Percentiles rank a stretch among this genome's conserved stretches.
Conservation (phyloP, 352 stramenopile genomes). For the Pythium utonaiense region DNA sequence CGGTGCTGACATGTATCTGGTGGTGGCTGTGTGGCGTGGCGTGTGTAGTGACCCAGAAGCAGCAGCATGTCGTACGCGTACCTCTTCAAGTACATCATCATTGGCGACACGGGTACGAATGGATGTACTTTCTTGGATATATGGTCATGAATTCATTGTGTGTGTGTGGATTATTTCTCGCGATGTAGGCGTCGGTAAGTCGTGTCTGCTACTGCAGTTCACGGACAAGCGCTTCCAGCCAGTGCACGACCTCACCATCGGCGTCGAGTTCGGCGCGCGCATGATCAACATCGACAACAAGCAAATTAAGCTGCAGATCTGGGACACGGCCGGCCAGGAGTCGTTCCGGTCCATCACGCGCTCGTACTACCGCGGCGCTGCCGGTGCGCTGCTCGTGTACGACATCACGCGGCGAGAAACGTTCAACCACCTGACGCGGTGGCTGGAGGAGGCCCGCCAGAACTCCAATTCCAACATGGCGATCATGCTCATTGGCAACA, state of each 20-base stretch:
- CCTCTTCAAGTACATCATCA: conserved; percentile 99
- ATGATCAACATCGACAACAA: conserved; percentile 99
- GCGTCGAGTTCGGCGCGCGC: conserved; percentile 98
- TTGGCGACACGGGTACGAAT: conserved; percentile 93
- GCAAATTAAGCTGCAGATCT: conserved; percentile 98
- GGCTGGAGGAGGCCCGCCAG: conserved; percentile 98
- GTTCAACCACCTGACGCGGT: conserved; percentile 98
- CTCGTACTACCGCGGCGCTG: conserved; percentile 98
- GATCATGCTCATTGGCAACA: conserved; percentile 99
- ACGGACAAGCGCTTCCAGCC: conserved; percentile 99
- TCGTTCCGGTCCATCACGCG: conserved; percentile 99
- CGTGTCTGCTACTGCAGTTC: conserved; percentile 99
- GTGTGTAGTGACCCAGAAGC: neutral
- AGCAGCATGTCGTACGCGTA: conserved; percentile 92
- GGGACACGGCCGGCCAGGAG: conserved; percentile 98
- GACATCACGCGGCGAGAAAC: conserved; percentile 98
- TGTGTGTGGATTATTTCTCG: neutral
- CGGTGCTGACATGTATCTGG: neutral
- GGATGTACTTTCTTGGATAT: neutral
- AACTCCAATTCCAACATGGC: conserved; percentile 99
- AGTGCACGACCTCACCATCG: conserved; percentile 99
- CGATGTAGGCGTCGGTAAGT: conserved; percentile 97
- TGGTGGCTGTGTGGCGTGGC: neutral
- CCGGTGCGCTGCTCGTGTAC: conserved; percentile 97
- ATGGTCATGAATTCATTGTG: no score